Percentiles rank a stretch among this genome's conserved stretches.
These are phyloP conservation scores for Durio zibethinus DNA, from an alignment of 345 rosid species.

Conservation along the genomic window DNA sequence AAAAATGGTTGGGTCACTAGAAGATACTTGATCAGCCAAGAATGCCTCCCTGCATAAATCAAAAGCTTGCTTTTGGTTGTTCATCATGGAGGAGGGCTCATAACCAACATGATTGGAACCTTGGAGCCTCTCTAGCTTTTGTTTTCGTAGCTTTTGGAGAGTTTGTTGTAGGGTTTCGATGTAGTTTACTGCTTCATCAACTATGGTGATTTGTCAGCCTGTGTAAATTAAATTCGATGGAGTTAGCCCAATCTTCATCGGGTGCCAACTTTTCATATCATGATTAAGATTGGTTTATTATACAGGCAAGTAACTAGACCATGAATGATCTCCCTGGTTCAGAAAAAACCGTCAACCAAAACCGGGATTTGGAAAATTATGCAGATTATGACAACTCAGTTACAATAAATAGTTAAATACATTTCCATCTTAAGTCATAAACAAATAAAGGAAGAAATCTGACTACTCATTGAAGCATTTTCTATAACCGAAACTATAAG, in stretches of 20 bases:
- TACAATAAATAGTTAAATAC: neutral
- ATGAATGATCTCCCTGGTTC: neutral
- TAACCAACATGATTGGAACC: slow-evolving; percentile 15
- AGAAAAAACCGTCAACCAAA: neutral
- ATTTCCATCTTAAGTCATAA: neutral
- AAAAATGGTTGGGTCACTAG: slow-evolving; percentile 15
- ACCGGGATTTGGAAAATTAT: neutral
- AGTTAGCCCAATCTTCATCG: neutral
- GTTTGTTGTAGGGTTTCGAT: slow-evolving; percentile 40
- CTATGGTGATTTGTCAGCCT: slow-evolving; percentile 62
- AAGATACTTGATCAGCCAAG: slow-evolving; percentile 49
- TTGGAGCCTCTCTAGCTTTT: slow-evolving; percentile 49
- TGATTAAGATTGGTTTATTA: neutral
- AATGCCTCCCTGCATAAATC: slow-evolving; percentile 41
- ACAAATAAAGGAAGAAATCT: neutral
- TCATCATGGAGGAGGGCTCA: slow-evolving; percentile 30
- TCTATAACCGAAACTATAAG: neutral
- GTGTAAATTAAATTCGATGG: neutral
- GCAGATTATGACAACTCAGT: neutral
- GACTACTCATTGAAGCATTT: neutral
- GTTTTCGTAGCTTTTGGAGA: slow-evolving; percentile 33
- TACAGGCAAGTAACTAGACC: neutral
- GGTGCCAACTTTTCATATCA: neutral
- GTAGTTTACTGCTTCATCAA: slow-evolving; percentile 50
- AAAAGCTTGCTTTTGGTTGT: slow-evolving; percentile 26